Evolutionary conservation across 1,284 basidiomycete genomes (phyloP), one percentile per base, ranked within the genome.

Genomic region (Tilletia indica): DNA sequence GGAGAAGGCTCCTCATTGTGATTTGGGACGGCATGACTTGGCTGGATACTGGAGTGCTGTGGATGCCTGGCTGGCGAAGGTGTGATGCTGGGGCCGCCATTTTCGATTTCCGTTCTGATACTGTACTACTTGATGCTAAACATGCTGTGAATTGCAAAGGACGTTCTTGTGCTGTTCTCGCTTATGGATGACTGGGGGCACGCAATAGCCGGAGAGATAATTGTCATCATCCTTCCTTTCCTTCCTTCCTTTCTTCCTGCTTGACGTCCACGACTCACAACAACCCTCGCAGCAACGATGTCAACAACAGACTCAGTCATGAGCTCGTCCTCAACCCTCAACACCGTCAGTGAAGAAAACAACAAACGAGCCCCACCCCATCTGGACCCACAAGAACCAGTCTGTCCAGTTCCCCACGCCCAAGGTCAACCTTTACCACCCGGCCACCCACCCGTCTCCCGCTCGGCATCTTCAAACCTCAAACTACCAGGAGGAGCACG

Each of bases 381-480:
- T 39, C 61, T 64, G 38, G 36, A 64, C 68, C 66, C 49, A 4
- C 70, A 67, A n/a, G 49, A 64, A 38, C n/a, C 47, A 36, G 42
- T 47, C 16, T 83, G 82, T 54, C 82, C 82, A 5, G 82, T 83
- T 0, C 79, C 82, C 8, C 82, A 83, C 67, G 80, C 78, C 25
- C 74, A 78, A 64, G 72, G 74, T 38, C 81, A 82, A 68, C 81
- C 82, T 1, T 68, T 83, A 14, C 82, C 82, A 6, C 82, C 82
- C 34, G 82, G 82, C n/a, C 82, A 83, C 63, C 82, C 82, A 5
- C 75, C 78, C 14, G 77, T 79, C 25, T 31, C 25, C 25, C 25
- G 14, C 70, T 75, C 14, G 77, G 74, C 5, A 71, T 72, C 5
- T 71, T 82, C 80, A 4, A 76, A 73, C 16, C 71, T 83, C 6